phyloP scores from a whole-genome alignment of 2,329 filamentous ascomycete genomes.

The Colletotrichum truncatum region DNA sequence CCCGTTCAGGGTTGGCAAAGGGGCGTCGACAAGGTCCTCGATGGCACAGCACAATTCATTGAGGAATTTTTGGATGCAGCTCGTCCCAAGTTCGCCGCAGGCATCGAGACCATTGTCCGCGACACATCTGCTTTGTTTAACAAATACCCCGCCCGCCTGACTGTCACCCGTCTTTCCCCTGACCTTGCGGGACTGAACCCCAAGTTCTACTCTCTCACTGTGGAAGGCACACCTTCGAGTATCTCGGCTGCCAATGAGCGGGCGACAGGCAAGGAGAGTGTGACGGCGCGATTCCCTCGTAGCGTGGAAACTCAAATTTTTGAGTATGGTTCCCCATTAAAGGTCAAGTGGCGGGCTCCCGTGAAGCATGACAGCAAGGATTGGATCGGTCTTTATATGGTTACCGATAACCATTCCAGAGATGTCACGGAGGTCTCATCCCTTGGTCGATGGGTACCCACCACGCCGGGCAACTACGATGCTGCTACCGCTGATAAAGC shows the following conservation, averaged over 20 bases:
- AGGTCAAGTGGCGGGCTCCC: conserved; percentile 90
- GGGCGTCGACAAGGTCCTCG: conserved; percentile 86
- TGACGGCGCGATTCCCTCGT: conserved; percentile 73
- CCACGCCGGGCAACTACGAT: conserved; percentile 80
- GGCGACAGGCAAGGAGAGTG: conserved; percentile 77
- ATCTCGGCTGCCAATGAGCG: conserved; percentile 62
- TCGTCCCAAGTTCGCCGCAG: conserved; percentile 84
- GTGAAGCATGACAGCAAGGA: conserved; percentile 88
- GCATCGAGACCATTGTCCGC: conserved; percentile 86
- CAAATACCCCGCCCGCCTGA: conserved; percentile 86
- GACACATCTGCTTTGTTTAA: conserved; percentile 91
- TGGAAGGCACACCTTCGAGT: conserved; percentile 72
- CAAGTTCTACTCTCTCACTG: conserved; percentile 79
- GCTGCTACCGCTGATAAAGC: conserved; percentile 78
- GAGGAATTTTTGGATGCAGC: conserved; percentile 91
- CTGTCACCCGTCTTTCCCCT: conserved; percentile 80
- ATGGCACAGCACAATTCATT: conserved; percentile 86
- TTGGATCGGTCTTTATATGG: conserved; percentile 96
- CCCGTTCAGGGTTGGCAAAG: conserved; percentile 86
- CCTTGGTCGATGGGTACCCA: conserved; percentile 89
- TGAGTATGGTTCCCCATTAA: conserved; percentile 90
- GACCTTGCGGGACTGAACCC: conserved; percentile 84
- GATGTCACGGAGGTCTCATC: conserved; percentile 86
- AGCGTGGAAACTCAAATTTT: conserved; percentile 80
- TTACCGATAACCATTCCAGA: conserved; percentile 89